phyloP scores from a whole-genome alignment of 208 protist genomes.

The Balamuthia mandrillaris region DNA sequence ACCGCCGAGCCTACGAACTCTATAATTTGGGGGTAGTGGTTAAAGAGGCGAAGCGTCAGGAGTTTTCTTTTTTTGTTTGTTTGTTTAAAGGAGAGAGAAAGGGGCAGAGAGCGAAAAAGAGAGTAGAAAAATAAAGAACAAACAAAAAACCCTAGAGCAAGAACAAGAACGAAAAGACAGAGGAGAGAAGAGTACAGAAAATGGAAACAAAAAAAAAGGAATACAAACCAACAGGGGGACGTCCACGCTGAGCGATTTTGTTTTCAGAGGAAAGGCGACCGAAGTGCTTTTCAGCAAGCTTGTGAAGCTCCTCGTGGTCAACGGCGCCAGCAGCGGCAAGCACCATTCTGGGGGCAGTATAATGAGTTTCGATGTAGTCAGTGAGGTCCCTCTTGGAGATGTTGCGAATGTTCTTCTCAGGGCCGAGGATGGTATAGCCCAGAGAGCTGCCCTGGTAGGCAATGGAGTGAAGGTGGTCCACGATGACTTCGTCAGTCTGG shows the following conservation, averaged over 20 bases:
- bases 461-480: constrained; percentile 92
- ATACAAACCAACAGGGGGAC: constrained; percentile 67
- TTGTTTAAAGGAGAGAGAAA: background rate
- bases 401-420: constrained; percentile 90
- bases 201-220: constrained; percentile 9
- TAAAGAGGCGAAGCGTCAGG: too few relatives aligned
- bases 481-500: constrained; percentile 90
- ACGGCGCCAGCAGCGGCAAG: constrained; percentile 91
- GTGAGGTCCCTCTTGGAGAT: constrained; percentile 75
- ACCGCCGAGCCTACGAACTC: constrained; percentile 65
- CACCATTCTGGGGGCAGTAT: constrained; percentile 95
- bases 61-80: background rate
- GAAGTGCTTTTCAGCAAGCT: constrained; percentile 86
- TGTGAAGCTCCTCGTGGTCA: constrained; percentile 86
- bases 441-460: constrained; percentile 89
- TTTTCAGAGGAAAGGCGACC: constrained; percentile 54
- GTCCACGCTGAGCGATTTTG: constrained; percentile 78
- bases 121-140: background rate
- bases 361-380: constrained; percentile 89
- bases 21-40: too few relatives aligned
- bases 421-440: constrained; percentile 95
- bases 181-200: background rate
- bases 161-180: constrained; percentile 26
- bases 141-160: constrained; percentile 1
- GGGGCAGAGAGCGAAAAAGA: too few relatives aligned